Evolutionary conservation across 805 yeast genomes (phyloP), one percentile per base, ranked within the genome.

Genomic region (Teunomyces barrocoloradensis): DNA sequence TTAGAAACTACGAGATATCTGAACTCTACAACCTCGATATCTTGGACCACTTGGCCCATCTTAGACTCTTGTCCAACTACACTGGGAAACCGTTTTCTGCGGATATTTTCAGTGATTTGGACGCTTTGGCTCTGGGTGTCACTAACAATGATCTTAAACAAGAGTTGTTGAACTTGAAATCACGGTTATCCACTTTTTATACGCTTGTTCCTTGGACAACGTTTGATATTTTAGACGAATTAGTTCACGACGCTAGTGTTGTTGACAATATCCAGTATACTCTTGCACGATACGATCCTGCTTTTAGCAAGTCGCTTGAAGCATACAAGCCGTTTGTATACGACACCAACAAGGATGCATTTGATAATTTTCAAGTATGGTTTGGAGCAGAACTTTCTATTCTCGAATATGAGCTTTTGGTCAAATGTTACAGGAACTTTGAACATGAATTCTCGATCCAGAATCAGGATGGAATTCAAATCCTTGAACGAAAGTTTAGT

Each of bases 1-100:
- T 53, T 29, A 50, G 49, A 29, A 60, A 60, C 41, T 61, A 50
- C 45, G 65, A 61, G 37, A 46, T 58, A 25, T 54, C 64, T 20
- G 44, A 52, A 12, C 47, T 60, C 30, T 52, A 48, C 43, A 39
- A 57, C 13, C 35, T 44, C 17, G 51, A 54, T 7, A 38, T 61
- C 12, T 53, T 50, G 29, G 43, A 56, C 11, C 54, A 44, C 32
- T 43, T 57, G n/a, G 58, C 54, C 43, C 53, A 53, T 20, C 47
- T 61, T 20, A 50, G 50, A 21, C 37, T 51, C 11, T 45, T 58
- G 30, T 29, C 42, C 15, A 12, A 11, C 15, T 37, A 17, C 15
- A 15, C 33, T 7, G 43, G 43, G 12, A 30, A 33, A 6, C 12
- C 39, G 6, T 59, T 56, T 36, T 33, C 44, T 11, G 25, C 28